Evolutionary conservation across 2,329 filamentous ascomycete species (phyloP), one percentile per base, ranked within the genome.

Genomic region (Penicillium concentricum): DNA sequence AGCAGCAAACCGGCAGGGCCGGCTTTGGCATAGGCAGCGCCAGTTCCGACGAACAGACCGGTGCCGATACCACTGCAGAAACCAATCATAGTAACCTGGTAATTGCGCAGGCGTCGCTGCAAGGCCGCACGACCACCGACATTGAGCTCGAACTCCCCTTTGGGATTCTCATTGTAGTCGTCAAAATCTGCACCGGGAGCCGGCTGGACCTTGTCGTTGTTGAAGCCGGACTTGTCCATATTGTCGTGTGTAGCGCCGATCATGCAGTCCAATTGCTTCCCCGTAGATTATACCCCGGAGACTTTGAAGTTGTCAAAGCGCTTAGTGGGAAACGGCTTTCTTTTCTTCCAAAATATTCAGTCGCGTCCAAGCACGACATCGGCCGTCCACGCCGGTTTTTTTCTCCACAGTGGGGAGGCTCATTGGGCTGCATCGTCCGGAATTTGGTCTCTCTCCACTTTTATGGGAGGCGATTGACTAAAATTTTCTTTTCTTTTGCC

Each of bases 31-130:
- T 93, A 79, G 12, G 89, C 85, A 61, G 81, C 82, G 46, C 89
- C 90, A 1, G 89, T 92, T 24, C 90, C 89, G 32, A 96, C 89
- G 72, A 96, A 96, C 15, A 96, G 78, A 55, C 92, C 91, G 7
- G 89, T 92, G 42, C 87, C 87, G 83, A 69, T 70, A 8, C 67
- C 67, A 56, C 69, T 64, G 51, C 67, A 69, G 54, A 70, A 69
- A n/a, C 67, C 69, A 49, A 71, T 71, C 68, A 71, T 70, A 41
- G 61, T 69, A 30, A 70, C 66, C 57, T 70, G 68, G 37, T 73
- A 73, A 52, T 72, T 70, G 28, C 65, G 65, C 53, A 73, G 63
- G n/a, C 70, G 69, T 18, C 71, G 69, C 51, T 73, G 71, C 12
- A 68, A 67, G 13, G 62, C 67, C 44, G 66, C 71, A 22, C 69